A percentile compares a stretch with the other conserved stretches of the same genome.
Evolutionary conservation across 352 stramenopile genomes (phyloP).

Genomic region (Phytophthora aleatoria): DNA sequence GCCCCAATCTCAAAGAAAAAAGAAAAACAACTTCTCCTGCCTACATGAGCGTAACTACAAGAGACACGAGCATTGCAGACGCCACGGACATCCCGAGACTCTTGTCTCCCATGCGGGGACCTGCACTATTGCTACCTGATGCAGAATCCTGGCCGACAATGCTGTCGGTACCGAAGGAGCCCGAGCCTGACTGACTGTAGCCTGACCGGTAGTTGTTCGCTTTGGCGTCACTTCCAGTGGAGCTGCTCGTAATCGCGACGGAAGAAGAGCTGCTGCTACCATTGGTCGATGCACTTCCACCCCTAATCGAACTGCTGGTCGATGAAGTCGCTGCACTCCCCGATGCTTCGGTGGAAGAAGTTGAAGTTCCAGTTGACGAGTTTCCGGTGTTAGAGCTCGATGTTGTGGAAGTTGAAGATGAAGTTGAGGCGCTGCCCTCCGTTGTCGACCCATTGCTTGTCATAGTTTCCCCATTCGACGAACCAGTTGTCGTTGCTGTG

Average conservation of each 20-base stretch:
- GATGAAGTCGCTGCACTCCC: conserved; percentile 6
- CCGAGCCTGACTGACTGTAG: conserved; percentile 7
- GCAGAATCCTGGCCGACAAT: conserved; percentile 12
- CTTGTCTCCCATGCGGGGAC: not conserved
- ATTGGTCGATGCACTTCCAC: conserved; percentile 7
- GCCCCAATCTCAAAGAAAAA: no score
- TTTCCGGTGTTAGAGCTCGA: not conserved
- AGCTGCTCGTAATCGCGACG: not conserved
- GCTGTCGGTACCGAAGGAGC: conserved; percentile 12
- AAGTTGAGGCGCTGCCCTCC: no score
- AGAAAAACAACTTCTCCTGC: no score
- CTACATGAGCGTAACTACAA: conserved; percentile 14
- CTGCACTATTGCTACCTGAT: conserved; percentile 18
- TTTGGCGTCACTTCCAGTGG: not conserved
- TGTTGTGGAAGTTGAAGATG: no score
- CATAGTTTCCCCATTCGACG: not conserved
- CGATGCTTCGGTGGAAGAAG: not conserved
- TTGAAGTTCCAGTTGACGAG: conserved; percentile 5
- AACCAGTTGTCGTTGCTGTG: not conserved
- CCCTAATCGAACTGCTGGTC: conserved; percentile 17
- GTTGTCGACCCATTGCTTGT: no score
- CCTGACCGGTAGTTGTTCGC: conserved; percentile 6
- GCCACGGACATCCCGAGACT: conserved; percentile 11
- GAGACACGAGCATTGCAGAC: not conserved
- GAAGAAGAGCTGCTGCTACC: not conserved